phyloP scores from a whole-genome alignment of 2,329 filamentous ascomycete genomes.

The Aspergillus luchuensis region DNA sequence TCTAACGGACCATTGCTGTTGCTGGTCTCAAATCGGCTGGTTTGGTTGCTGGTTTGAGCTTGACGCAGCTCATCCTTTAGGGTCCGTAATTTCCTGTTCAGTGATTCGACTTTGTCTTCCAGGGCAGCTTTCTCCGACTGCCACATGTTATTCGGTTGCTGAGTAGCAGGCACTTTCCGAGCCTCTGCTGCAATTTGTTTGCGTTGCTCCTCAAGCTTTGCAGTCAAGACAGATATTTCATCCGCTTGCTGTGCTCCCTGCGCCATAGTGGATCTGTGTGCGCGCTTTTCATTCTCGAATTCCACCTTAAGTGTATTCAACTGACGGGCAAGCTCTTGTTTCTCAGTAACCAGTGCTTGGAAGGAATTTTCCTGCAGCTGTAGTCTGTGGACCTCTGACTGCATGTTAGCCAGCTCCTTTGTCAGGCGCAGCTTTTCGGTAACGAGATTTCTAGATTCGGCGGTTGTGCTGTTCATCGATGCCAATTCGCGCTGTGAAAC shows the following conservation, averaged over 20 bases:
- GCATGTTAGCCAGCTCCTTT: slow-evolving; percentile 60
- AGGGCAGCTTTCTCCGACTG: slow-evolving; percentile 65
- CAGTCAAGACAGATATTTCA: slow-evolving; percentile 43
- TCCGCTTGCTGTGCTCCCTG: slow-evolving; percentile 40
- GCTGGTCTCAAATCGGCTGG: slow-evolving; percentile 37
- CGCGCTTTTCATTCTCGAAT: slow-evolving; percentile 78
- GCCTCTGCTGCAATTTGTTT: slow-evolving; percentile 55
- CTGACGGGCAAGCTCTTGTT: slow-evolving; percentile 76
- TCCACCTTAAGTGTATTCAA: slow-evolving; percentile 76
- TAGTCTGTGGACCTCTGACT: slow-evolving; percentile 64
- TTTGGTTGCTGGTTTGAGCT: slow-evolving; percentile 49
- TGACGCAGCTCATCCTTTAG: slow-evolving; percentile 74
- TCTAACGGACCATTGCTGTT: slow-evolving; percentile 32
- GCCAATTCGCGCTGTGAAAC: slow-evolving; percentile 66
- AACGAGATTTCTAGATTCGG: slow-evolving; percentile 70
- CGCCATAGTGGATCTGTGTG: slow-evolving; percentile 59
- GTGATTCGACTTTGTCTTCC: slow-evolving; percentile 69
- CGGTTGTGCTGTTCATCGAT: slow-evolving; percentile 65
- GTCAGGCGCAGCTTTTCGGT: slow-evolving; percentile 65
- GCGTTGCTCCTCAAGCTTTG: slow-evolving; percentile 51
- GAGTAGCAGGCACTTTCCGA: slow-evolving; percentile 36
- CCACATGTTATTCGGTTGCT: slow-evolving; percentile 53
- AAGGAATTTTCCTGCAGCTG: slow-evolving; percentile 61
- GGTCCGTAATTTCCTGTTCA: slow-evolving; percentile 69
- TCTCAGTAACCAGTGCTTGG: slow-evolving; percentile 73